Base-by-base conservation (phyloP, 768 basidiomycete species). In the Paxillus rubicundulus region DNA sequence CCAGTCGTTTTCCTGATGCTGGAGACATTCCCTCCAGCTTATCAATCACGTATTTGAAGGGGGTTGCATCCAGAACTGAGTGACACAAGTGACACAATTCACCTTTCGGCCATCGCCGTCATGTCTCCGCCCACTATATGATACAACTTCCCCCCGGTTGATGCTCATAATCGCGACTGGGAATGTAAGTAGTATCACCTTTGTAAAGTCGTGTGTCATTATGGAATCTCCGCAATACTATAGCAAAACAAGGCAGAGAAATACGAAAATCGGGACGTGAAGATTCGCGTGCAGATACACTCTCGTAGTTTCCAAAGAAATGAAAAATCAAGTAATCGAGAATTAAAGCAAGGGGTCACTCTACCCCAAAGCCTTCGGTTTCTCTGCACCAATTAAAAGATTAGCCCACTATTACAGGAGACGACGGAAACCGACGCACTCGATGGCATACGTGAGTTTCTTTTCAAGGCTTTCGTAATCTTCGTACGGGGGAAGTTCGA, bases 401-500 rank as follows among this genome's bases (percentile, higher is more conserved):
- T 63, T 12, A 64, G 47, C 17, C 52, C n/a, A 8, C n/a, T 14
- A 33, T 28, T 18, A 21, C 32, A 43, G 20, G n/a, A 34, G 14
- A 41, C 20, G 1, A 42, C 43, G 45, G 21, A 50, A 30, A 45
- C 50, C 37, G 21, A 77, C 87, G 52, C 60, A 89, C 85, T 92
- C 90, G 36, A 92, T 88, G 17, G 90, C 90, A 65, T 85, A 87
- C 38, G 85, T 81, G 45, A 97, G 67, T 70, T 93, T 94, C 66
- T 84, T 84, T 69, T 96, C 92, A 54, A 96, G 69, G 61, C 83
- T 88, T 68, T 90, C 86, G 62, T 89, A 92, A 65, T 90, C 87
- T 60, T 89, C 82, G 67, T 97, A 97, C 14, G 92, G 88, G 1
- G 93, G 93, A 20, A 97, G 71, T 65, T 97, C 93, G 45, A 92